Base-by-base conservation (phyloP, 2,329 filamentous ascomycete species). In the Trichoderma citrinoviride region DNA sequence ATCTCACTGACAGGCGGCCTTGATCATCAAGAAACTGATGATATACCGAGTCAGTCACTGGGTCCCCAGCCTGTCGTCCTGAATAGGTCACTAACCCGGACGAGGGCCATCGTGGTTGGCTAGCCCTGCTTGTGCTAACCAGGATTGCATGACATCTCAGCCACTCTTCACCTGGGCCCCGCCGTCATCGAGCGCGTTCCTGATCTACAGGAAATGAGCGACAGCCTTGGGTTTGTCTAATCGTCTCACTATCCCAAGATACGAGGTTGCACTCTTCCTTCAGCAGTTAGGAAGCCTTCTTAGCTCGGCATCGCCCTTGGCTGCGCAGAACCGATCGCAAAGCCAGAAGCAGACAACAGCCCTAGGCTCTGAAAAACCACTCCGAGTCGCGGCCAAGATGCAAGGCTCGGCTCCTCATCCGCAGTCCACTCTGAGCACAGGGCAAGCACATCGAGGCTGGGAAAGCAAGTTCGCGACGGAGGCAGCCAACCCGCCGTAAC, bases 91-190 rank as follows among this genome's bases (percentile, higher is more conserved):
- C 56, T 65, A 23, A 29, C n/a, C 41, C 21, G 55, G 56, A 41
- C 47, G 14, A 54, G 33, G 29, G 43, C 43, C 49, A 29, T 19
- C 46, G n/a, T 65, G 55, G 56, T 61, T 65, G 56, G 63, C 41
- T 65, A 49, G 49, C 49, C 43, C 47, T 49, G 49, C 49, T 52
- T 15, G 49, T 12, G 33, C 33, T 37, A 37, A 37, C 10, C 49
- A 61, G 41, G 25, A 44, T 52, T 53, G 55, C 55, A 65, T 55
- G 46, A 64, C 41, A 65, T 61, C 63, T 61, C 55, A 65, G 55
- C 54, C 63, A 65, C 29, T 46, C 53, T 47, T 44, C 29, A 47
- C 37, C 37, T 41, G 17, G n/a, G 61, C 52, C 44, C 40, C 61
- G 53, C 61, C 53, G 19, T 50, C 33, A 57, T 57, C 44, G 19